These are phyloP conservation scores for Podospora pseudocomata DNA, from an alignment of 495 filamentous ascomycete species.

Conservation along the genomic window DNA sequence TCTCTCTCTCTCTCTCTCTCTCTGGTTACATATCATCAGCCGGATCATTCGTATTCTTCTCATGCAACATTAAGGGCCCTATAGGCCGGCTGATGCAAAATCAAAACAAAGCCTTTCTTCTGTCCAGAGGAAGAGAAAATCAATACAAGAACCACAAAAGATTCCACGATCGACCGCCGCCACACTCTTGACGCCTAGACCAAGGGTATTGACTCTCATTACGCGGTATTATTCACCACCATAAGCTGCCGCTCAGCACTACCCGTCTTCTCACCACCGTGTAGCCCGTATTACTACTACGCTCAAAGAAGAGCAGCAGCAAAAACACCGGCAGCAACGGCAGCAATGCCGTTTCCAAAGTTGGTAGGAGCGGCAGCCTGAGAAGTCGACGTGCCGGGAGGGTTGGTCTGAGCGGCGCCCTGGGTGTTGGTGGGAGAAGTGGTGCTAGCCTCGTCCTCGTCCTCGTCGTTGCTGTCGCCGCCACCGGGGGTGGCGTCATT, in stretches of 20 bases:
- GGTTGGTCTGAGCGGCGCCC: constrained; percentile 9
- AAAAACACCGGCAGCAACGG: constrained; percentile 34
- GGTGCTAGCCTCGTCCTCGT: background rate
- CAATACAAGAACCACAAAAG: constrained; percentile 32
- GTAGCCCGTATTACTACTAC: background rate
- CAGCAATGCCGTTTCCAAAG: constrained; percentile 31
- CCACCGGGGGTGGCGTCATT: constrained; percentile 20
- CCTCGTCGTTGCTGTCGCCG: background rate
- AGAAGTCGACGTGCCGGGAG: constrained; percentile 15
- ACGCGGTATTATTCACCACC: background rate
- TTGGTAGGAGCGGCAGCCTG: constrained; percentile 25
- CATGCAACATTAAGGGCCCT: constrained; percentile 24
- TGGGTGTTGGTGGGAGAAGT: constrained; percentile 15
- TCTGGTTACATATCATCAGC: constrained; percentile 18
- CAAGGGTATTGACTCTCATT: background rate
- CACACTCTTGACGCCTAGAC: constrained; percentile 2
- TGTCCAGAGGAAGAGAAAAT: constrained; percentile 29
- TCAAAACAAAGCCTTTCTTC: constrained; percentile 9
- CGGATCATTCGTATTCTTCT: constrained; percentile 25
- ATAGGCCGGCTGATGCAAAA: constrained; percentile 16
- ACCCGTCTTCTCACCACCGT: background rate
- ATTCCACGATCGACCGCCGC: constrained; percentile 23
- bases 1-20: background rate
- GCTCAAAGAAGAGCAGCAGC: constrained; percentile 34
- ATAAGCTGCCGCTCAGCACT: constrained; percentile 2